Base-by-base conservation (phyloP, 208 protist species). In the Tritrichomonas foetus region DNA sequence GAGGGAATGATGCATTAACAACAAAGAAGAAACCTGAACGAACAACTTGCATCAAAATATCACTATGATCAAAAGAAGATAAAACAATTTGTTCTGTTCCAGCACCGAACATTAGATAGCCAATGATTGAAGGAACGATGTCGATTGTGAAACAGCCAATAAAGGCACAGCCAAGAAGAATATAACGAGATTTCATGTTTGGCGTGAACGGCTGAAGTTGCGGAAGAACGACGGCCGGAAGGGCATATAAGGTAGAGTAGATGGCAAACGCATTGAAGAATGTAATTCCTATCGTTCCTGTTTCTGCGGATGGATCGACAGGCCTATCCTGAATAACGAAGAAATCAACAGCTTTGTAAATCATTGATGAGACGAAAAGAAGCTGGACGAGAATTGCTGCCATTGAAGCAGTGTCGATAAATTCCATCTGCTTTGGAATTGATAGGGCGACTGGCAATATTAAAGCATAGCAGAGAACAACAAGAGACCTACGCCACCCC, bases 251-350 rank as follows among this genome's bases (percentile, higher is more conserved):
- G 3, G 33, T 53, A 3, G 74, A 49, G n/a, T 82, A 82, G n/a
- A 82, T 82, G 13, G 74, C 74, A n/a, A 82, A 82, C 53, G 74
- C 74, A 30, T 82, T 82, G 20, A 82, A 82, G 41, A 82, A 82
- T 20, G 5, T 1, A 36, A 78, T 78, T 44, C 69, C 69, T 0
- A 36, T 2, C 20, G 1, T 44, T 3, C 13, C 25, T 44, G n/a
- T 44, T 78, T 78, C 69, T 13, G 5, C 14, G 20, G 69, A 25
- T 78, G 69, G 69, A 44, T 78, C 33, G 53, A 61, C 16, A 61
- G 5, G 53, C 11, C 16, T 22, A 22, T 61, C 16, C 11, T 61
- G 5, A 16, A 22, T 22, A 16, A 16, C 16, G 16, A 16, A 16
- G 53, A 61, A 61, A 16, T 61, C 16, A 20, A 44, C 44, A 11